Conservation (phyloP, 306 rosid genomes). For the Mucuna pruriens region DNA sequence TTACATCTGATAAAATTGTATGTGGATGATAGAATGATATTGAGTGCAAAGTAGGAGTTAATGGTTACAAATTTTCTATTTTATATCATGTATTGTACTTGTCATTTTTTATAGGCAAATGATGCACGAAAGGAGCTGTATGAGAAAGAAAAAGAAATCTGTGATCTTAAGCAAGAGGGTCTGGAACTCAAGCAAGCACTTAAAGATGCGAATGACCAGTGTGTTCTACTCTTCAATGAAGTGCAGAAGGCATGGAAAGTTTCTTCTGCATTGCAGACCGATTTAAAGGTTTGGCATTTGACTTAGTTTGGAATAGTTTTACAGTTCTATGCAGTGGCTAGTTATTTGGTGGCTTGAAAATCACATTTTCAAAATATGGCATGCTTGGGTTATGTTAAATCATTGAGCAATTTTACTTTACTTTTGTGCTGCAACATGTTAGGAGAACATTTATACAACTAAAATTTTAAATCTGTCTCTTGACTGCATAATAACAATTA, state of each 20-base stretch:
- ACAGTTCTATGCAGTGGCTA: conserved; percentile 32
- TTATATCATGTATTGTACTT: conserved; percentile 34
- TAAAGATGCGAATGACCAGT: conserved; percentile 91
- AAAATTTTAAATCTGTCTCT: neutral
- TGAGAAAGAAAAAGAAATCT: conserved; percentile 83
- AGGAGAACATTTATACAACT: neutral
- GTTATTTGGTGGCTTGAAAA: conserved; percentile 32
- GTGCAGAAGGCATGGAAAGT: conserved; percentile 95
- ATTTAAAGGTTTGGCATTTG: conserved; percentile 80
- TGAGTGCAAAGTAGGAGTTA: conserved; percentile 7
- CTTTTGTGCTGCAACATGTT: conserved; percentile 37
- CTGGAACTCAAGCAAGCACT: conserved; percentile 70
- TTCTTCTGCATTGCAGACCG: conserved; percentile 79
- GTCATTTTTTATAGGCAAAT: conserved; percentile 74
- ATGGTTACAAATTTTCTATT: conserved; percentile 10
- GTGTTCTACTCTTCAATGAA: conserved; percentile 89
- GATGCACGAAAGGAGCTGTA: conserved; percentile 89
- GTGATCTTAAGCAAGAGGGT: conserved; percentile 76
- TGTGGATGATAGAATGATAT: conserved; percentile 20
- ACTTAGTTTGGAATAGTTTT: conserved; percentile 39
- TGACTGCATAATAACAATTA: neutral
- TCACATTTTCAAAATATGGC: conserved; percentile 32
- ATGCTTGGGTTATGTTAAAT: conserved; percentile 31
- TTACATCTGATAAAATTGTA: conserved; percentile 14
- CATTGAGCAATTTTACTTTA: neutral